Percentiles rank a stretch among this genome's conserved stretches.
phyloP scores from a whole-genome alignment of 805 yeast genomes.

The Pichia nakasei region DNA sequence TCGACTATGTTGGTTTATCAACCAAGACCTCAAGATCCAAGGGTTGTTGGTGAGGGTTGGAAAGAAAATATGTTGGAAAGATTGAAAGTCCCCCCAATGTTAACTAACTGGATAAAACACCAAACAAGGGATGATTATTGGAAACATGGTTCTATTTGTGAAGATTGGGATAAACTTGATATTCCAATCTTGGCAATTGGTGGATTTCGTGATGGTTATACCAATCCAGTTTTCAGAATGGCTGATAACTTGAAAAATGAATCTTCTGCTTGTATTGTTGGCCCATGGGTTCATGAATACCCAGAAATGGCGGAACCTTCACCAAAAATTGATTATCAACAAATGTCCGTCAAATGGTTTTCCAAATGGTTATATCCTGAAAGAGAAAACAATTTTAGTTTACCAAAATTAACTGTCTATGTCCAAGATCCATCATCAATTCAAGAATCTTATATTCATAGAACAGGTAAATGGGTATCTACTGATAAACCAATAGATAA shows the following conservation, averaged over 20 bases:
- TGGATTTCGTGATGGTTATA: slow-evolving; percentile 42
- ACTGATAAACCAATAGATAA: slow-evolving; percentile 13
- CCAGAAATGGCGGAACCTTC: slow-evolving; percentile 40
- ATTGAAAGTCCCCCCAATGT: slow-evolving; percentile 32
- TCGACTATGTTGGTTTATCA: slow-evolving; percentile 37
- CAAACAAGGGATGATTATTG: slow-evolving; percentile 38
- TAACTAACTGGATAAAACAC: slow-evolving; percentile 34
- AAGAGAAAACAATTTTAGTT: slow-evolving; percentile 16
- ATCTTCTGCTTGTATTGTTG: slow-evolving; percentile 30
- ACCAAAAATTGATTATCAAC: slow-evolving; percentile 37
- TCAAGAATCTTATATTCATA: slow-evolving; percentile 28
- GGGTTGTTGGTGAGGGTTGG: slow-evolving; percentile 32
- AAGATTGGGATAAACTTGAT: slow-evolving; percentile 30
- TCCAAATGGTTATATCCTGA: slow-evolving; percentile 29
- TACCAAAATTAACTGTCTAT: slow-evolving; percentile 33
- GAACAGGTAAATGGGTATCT: slow-evolving; percentile 36
- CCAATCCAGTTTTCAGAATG: slow-evolving; percentile 37
- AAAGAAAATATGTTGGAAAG: slow-evolving; percentile 33
- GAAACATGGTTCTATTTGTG: slow-evolving; percentile 40
- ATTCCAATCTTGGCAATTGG: slow-evolving; percentile 38
- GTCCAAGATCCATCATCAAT: slow-evolving; percentile 35
- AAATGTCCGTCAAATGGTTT: slow-evolving; percentile 34
- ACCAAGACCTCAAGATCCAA: slow-evolving; percentile 40
- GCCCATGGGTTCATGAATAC: slow-evolving; percentile 43
- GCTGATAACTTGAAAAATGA: slow-evolving; percentile 33